Evolutionary conservation across 768 basidiomycete genomes (phyloP).

Genomic region (Neoboletus brunneissimus): DNA sequence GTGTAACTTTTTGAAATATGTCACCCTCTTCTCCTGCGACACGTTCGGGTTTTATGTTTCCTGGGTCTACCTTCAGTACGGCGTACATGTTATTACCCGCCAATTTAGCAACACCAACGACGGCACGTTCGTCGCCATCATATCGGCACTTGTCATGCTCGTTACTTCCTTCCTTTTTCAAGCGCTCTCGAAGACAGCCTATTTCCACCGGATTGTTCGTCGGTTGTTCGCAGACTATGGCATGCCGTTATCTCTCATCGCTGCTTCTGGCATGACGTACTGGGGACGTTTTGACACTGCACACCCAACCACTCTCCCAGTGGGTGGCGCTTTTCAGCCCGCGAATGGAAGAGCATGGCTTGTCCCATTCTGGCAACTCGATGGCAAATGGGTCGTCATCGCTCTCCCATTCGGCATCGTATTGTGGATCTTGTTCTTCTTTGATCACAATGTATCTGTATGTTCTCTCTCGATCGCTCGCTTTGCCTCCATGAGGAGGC

Average conservation of each 20-base stretch:
- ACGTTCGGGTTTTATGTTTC: slow-evolving; percentile 93
- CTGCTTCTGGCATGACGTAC: slow-evolving; percentile 74
- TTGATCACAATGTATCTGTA: slow-evolving; percentile 92
- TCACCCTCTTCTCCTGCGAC: slow-evolving; percentile 87
- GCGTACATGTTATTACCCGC: slow-evolving; percentile 77
- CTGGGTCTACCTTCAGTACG: slow-evolving; percentile 88
- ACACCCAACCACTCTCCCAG: slow-evolving; percentile 43
- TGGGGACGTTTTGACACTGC: slow-evolving; percentile 74
- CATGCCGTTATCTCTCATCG: slow-evolving; percentile 84
- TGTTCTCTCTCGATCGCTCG: slow-evolving; percentile 11
- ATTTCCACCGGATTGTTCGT: slow-evolving; percentile 73
- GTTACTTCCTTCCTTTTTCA: slow-evolving; percentile 73
- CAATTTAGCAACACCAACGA: slow-evolving; percentile 50
- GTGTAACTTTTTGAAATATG: slow-evolving; percentile 82
- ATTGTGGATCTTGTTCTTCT: slow-evolving; percentile 91
- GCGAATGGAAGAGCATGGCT: slow-evolving; percentile 77
- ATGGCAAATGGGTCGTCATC: slow-evolving; percentile 85
- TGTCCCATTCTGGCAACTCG: slow-evolving; percentile 84
- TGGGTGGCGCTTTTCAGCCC: slow-evolving; percentile 65
- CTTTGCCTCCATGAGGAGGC: not conserved
- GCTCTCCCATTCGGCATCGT: slow-evolving; percentile 87
- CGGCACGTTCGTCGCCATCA: slow-evolving; percentile 60
- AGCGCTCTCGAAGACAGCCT: slow-evolving; percentile 54
- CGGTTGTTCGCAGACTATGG: slow-evolving; percentile 84
- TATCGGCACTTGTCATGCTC: slow-evolving; percentile 77